phyloP scores from a whole-genome alignment of 1,284 basidiomycete genomes.

The Meira miltonrushii region DNA sequence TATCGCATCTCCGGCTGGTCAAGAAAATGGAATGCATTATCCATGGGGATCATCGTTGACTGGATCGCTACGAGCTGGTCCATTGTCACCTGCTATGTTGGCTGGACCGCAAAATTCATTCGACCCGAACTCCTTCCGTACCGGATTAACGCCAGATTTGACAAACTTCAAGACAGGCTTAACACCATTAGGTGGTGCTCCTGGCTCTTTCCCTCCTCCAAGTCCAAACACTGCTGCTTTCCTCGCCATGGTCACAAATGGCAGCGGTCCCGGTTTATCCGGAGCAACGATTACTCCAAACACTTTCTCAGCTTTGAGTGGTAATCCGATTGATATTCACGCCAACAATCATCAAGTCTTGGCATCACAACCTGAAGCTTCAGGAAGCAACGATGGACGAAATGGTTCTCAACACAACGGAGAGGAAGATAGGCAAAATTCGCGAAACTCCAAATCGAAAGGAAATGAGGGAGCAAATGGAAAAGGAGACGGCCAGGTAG shows the following conservation, averaged over 20 bases:
- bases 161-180: conserved; percentile 56
- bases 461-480: not conserved
- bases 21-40: conserved; percentile 47
- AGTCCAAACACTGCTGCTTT: conserved; percentile 88
- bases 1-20: conserved; percentile 74
- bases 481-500: conserved; percentile 56
- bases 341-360: conserved; percentile 8
- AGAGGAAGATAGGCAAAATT: not conserved
- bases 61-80: conserved; percentile 77
- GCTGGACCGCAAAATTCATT: conserved; percentile 69
- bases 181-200: conserved; percentile 57
- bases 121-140: conserved; percentile 63
- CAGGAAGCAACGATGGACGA: conserved; percentile 21
- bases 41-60: conserved; percentile 32
- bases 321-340: not conserved
- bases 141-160: conserved; percentile 71
- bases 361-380: conserved; percentile 10
- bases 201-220: conserved; percentile 66
- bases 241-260: conserved; percentile 75
- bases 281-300: conserved; percentile 70
- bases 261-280: conserved; percentile 22
- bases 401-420: not conserved
- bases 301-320: conserved; percentile 56
- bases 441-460: not conserved
- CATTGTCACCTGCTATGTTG: conserved; percentile 90